Evolutionary conservation across 1,139 yeast species (phyloP), one percentile per base, ranked within the genome.

Genomic region (Wickerhamomyces sp.): DNA sequence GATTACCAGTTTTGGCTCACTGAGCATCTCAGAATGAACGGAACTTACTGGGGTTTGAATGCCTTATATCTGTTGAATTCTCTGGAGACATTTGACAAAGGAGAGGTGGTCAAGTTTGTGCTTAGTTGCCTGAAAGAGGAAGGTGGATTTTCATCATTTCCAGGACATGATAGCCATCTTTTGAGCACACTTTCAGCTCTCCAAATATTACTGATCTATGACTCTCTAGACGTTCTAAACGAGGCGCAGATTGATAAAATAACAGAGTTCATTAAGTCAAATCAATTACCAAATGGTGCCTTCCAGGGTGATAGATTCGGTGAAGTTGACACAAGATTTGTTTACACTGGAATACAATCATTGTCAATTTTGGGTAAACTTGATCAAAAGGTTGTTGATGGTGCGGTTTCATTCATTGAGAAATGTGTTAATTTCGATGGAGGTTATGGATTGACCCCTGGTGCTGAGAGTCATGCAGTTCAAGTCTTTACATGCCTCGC

Each of bases 401-500:
- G 79, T 1, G 88, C 96, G 0, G 81, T 79, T 1, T 69, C 68
- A 1, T 93, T 81, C 66, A 77, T 91, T 10, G 58, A 76, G 49
- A 60, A 62, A 38, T 94, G 99, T 64, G 83, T 78, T 52, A 94
- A 94, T 63, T 93, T 89, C 60, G 99, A 93, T 62, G 99, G 99
- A 5, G 96, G 96, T 0, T 93, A 87, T 69, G 99, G 99, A 0
- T 71, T 88, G 67, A 80, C 81, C 10, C 99, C 99, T 0, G 97
- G 96, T 0, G 91, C 96, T 0, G 99, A 93, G 62, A 81, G 94
- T 42, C 99, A 93, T 65, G 84, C 96, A 1, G 97, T 97, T 0
- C 96, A 89, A 67, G 89, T 85, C 0, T 90, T 89, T 58, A 86
- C 95, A 0, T 90, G 96, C 54, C 64, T 93, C 1, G 99, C 86